Conservation (phyloP, 1,284 basidiomycete species). For the Leccinum cinnamomeum region DNA sequence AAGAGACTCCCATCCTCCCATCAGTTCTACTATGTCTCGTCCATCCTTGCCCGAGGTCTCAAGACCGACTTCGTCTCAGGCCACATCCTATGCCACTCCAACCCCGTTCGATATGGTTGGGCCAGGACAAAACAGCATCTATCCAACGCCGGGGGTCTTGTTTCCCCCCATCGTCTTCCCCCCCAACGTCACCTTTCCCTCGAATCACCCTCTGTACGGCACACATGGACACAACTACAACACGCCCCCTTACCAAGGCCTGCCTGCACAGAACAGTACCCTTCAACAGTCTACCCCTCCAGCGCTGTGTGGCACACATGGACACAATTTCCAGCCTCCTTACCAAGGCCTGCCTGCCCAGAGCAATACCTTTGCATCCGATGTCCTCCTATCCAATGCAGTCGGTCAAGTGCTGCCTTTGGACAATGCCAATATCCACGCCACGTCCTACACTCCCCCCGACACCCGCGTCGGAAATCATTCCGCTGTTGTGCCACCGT, state of each 20-base stretch:
- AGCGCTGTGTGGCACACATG: background rate
- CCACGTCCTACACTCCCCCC: too few relatives aligned
- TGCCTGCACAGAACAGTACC: background rate
- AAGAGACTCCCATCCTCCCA: too few relatives aligned
- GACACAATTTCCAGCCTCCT: background rate
- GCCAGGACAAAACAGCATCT: background rate
- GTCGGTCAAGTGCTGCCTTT: too few relatives aligned
- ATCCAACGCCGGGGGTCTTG: background rate
- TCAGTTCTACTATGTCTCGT: constrained; percentile 4
- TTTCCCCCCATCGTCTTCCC: background rate
- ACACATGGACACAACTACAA: background rate
- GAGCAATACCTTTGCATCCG: background rate
- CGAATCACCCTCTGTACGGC: background rate
- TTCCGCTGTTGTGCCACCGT: background rate
- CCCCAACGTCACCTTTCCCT: background rate
- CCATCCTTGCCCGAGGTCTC: background rate
- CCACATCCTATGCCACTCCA: background rate
- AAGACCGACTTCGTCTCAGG: background rate
- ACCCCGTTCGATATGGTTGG: background rate
- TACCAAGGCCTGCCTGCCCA: background rate
- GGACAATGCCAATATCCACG: too few relatives aligned
- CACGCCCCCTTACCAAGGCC: background rate
- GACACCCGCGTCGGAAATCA: background rate
- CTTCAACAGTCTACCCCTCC: background rate
- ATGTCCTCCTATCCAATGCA: too few relatives aligned